Base-by-base conservation (phyloP, 2,329 filamentous ascomycete species). In the Cordyceps pruinosa region DNA sequence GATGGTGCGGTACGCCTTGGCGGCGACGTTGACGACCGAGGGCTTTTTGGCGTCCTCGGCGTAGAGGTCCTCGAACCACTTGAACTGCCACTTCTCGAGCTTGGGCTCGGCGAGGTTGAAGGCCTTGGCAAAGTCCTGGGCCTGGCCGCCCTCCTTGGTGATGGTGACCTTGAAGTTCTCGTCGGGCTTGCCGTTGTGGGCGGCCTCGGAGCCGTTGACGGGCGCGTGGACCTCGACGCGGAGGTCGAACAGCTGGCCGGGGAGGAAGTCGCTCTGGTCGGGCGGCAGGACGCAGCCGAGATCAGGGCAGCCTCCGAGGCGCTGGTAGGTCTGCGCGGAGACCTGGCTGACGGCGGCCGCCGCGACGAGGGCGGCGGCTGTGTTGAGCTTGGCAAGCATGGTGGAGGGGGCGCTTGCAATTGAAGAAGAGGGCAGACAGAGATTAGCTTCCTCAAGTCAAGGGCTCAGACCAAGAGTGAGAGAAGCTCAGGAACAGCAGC, bases 21-120 rank as follows among this genome's bases (percentile, higher is more conserved):
- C 81, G 2, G 89, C 85, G 52, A 94, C 90, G 60, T 90, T 89
- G 72, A 95, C 90, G 21, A 90, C 66, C 1, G 86, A 88, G 5
- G 88, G 81, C 35, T 79, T 85, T 21, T 82, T 73, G 4, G 83
- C 84, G 64, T 92, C 89, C 66, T 85, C 75, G 28, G 89, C 89
- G 68, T 90, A 95, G 26, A 90, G 80, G 65, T 95, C 87, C 75
- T 93, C 90, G 66, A 82, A 93, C 87, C 88, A 94, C n/a, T 79
- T 79, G 68, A 94, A 94, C 62, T 85, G 81, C 90, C 90, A 95
- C 61, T 78, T 85, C 77, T 95, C 90, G 17, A 94, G 73, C 68
- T 83, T 72, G 21, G 89, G 86, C 69, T 93, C 88, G 2, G 79
- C 66, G 35, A 87, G 66, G n/a, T 77, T 76, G 74, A 94, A 93